Percentiles rank a stretch among this genome's conserved stretches.
phyloP scores from a whole-genome alignment of 2,329 filamentous ascomycete species.

The Gaeumannomyces sp. region DNA sequence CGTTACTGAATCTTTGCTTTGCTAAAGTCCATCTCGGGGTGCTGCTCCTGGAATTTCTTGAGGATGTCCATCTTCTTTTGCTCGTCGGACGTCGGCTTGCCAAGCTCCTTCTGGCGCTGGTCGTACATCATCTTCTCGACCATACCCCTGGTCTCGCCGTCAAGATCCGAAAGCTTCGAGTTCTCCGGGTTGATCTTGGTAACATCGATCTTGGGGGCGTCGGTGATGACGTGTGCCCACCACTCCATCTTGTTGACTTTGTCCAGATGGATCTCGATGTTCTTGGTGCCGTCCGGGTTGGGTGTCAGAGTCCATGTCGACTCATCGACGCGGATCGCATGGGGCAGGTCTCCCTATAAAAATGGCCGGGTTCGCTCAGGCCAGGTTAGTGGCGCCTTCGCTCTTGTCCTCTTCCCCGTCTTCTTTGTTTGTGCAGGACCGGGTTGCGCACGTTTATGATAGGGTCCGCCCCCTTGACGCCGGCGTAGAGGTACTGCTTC shows the following conservation, averaged over 20 bases:
- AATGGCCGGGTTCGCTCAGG: neutral
- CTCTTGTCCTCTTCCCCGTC: neutral
- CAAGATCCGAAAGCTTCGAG: conserved; percentile 83
- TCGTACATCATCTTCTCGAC: conserved; percentile 99
- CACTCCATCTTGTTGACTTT: conserved; percentile 97
- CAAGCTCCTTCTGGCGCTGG: conserved; percentile 92
- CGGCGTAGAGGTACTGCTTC: conserved; percentile 70
- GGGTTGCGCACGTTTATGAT: conserved; percentile 62
- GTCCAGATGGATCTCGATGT: conserved; percentile 79
- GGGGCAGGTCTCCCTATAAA: conserved; percentile 72
- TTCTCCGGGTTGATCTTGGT: conserved; percentile 92
- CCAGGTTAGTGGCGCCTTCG: neutral
- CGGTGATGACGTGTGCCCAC: conserved; percentile 89
- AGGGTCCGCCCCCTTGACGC: conserved; percentile 80
- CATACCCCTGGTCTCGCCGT: conserved; percentile 92
- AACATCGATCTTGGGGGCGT: conserved; percentile 87
- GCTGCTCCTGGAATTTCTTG: conserved; percentile 83
- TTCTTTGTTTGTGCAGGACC: too few species aligned
- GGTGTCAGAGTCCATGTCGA: conserved; percentile 81
- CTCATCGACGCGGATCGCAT: conserved; percentile 75
- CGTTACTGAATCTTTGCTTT: conserved; percentile 58
- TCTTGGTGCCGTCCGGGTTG: conserved; percentile 52
- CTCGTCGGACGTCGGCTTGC: conserved; percentile 85
- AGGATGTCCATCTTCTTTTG: conserved; percentile 91
- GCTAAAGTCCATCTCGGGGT: conserved; percentile 66